A percentile compares a stretch with the other conserved stretches of the same genome.
These are phyloP conservation scores for Polygonum maritimum DNA, from an alignment of 148 eudicot genomes.

Conservation along the genomic window DNA sequence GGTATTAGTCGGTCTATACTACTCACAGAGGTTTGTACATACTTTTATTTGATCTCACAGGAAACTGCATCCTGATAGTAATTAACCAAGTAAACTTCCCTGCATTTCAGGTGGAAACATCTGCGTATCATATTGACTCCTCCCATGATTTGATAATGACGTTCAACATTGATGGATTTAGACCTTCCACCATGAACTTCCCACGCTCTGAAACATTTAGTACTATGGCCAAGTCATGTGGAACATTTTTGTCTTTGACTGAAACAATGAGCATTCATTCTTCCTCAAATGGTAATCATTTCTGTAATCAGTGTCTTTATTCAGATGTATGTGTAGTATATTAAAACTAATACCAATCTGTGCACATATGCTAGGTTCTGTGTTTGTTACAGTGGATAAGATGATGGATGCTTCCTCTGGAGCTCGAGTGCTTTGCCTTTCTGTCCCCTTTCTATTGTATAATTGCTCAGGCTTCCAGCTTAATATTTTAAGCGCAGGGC, in stretches of 20 bases:
- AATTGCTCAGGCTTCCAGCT: conserved; percentile 78
- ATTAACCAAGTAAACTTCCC: not conserved
- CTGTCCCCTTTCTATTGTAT: conserved; percentile 76
- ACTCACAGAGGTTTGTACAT: conserved; percentile 56
- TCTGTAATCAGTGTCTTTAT: not conserved
- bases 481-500: conserved; percentile 41
- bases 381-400: conserved; percentile 65
- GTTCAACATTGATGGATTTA: conserved; percentile 53
- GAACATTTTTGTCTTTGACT: conserved; percentile 54
- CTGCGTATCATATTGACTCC: conserved; percentile 81
- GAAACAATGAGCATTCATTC: conserved; percentile 57
- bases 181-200: conserved; percentile 55
- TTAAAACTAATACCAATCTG: not conserved
- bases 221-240: conserved; percentile 61
- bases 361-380: conserved; percentile 38
- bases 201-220: conserved; percentile 84
- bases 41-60: not conserved
- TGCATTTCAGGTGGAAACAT: conserved; percentile 65
- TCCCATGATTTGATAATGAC: conserved; percentile 75
- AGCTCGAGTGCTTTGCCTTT: conserved; percentile 79
- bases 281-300: conserved; percentile 42
- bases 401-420: conserved; percentile 79
- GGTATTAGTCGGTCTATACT: conserved; percentile 46
- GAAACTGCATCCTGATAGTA: not conserved
- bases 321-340: not conserved